Evolutionary conservation across 1,139 yeast genomes (phyloP), one percentile per base, ranked within the genome.

Genomic region (Scheffersomyces segobiensis): DNA sequence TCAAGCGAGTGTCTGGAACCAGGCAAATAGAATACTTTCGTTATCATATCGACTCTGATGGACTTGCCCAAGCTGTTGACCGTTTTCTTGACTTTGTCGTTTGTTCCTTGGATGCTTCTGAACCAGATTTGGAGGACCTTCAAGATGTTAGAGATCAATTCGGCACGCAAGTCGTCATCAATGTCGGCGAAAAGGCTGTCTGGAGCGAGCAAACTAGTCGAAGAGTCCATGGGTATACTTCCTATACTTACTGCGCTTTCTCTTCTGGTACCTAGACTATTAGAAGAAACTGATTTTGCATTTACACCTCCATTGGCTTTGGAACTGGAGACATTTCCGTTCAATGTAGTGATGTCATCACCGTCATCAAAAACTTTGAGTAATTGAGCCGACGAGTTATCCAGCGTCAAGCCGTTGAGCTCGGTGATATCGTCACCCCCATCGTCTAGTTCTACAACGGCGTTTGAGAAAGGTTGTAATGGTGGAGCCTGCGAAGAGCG

Each of bases 281-380:
- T 24, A 17, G 26, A 20, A 12, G 24, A 20, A 24, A 8, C 26
- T 20, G 50, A 24, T 3, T 14, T 48, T 20, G 12, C 24, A 14
- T 48, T 48, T 48, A 48, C 50, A 8, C 58, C 59, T 18, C 68
- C 70, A 54, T 60, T 64, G 55, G 67, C 63, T 8, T 67, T 67
- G 26, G 78, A 74, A 42, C 75, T 71, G 60, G 42, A 32, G 14
- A 32, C 42, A 20, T 57, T 60, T 18, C 69, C 70, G 54, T 60
- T 64, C 56, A 68, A 63, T 6, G 68, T 67, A 26, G 78, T 75
- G 46, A 75, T 71, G 60, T 75, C 79, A 26, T 71, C 78, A 48
- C 75, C 75, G 49, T 71, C 75, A 21, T 66, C 67, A 49, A 57
- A 62, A 18, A 56, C 63, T 8, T 32, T 58, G 47, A 39, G 54